Percentiles rank a stretch among this genome's conserved stretches.
Evolutionary conservation across 139 green algal species (phyloP).

Genomic region (Ettlia oleoabundans): DNA sequence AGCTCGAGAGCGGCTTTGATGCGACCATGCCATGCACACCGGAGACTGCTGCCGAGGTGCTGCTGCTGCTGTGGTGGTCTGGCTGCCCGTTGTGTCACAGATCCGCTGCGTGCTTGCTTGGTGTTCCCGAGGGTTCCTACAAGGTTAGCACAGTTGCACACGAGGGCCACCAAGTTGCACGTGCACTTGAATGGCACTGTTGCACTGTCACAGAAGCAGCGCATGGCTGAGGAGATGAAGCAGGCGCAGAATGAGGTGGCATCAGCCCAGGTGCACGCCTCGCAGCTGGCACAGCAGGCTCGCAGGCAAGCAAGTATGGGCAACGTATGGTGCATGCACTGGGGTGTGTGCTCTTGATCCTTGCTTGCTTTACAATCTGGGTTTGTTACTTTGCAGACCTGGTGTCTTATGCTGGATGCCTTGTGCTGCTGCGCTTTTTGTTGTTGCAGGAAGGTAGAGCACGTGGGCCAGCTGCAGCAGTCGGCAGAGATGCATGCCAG

Average conservation of each 20-base stretch:
- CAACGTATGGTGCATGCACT: no score
- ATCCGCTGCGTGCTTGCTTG: no score
- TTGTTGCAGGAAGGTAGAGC: not conserved
- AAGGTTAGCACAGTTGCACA: not conserved
- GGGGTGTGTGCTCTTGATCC: no score
- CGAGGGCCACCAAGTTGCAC: not conserved
- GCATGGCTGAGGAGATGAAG: conserved; percentile 1
- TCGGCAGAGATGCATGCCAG: not conserved
- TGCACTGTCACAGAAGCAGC: not conserved
- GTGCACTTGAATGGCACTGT: not conserved
- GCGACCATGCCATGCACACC: not conserved
- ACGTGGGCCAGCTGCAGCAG: not conserved
- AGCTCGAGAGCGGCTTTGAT: no score
- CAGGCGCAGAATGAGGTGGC: not conserved
- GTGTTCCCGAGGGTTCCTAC: no score
- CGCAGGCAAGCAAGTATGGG: not conserved
- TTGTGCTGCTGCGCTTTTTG: not conserved
- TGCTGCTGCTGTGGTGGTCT: not conserved
- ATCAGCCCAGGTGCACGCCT: conserved; percentile 2
- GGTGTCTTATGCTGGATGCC: not conserved
- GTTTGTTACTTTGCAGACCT: no score
- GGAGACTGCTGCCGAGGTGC: not conserved
- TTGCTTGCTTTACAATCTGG: no score
- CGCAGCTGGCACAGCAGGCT: conserved; percentile 5
- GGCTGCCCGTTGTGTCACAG: no score